Percentiles rank a stretch among this genome's conserved stretches.
phyloP scores from a whole-genome alignment of 2,329 filamentous ascomycete species.

The Tolypocladium capitatum region DNA sequence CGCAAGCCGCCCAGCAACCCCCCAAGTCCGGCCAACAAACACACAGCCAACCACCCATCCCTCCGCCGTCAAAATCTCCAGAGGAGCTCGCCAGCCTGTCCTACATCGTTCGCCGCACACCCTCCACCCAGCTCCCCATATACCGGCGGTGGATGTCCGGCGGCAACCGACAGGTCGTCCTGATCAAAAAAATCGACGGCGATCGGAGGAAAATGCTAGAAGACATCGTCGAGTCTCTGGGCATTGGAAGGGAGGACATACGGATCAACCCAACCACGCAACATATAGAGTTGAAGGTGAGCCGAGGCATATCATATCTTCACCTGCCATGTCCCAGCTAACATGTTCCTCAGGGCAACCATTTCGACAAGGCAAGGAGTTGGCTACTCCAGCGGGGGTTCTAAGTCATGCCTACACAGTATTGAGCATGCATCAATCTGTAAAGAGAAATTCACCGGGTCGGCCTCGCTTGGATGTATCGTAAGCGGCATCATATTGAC shows the following conservation, averaged over 20 bases:
- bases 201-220: conserved; percentile 48
- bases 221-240: conserved; percentile 48
- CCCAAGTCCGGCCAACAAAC: conserved; percentile 10
- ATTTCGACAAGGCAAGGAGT: conserved; percentile 14
- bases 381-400: conserved; percentile 24
- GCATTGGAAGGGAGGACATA: conserved; percentile 40
- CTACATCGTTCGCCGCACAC: conserved; percentile 62
- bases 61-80: conserved; percentile 16
- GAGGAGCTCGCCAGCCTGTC: conserved; percentile 22
- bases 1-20: conserved; percentile 8
- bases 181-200: conserved; percentile 69
- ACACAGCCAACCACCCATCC: conserved; percentile 13
- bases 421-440: neutral
- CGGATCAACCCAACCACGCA: conserved; percentile 47
- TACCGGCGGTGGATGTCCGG: conserved; percentile 64
- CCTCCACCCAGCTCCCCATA: conserved; percentile 57
- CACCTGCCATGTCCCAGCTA: conserved; percentile 2
- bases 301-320: conserved; percentile 4
- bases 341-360: conserved; percentile 17
- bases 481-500: conserved; percentile 4
- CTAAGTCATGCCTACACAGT: conserved; percentile 7
- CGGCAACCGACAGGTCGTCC: conserved; percentile 61
- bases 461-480: neutral
- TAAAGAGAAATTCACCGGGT: neutral
- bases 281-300: conserved; percentile 64